Evolutionary conservation across 2,329 filamentous ascomycete species (phyloP), one percentile per base, ranked within the genome.

Genomic region (Hymenoscyphus scutula): DNA sequence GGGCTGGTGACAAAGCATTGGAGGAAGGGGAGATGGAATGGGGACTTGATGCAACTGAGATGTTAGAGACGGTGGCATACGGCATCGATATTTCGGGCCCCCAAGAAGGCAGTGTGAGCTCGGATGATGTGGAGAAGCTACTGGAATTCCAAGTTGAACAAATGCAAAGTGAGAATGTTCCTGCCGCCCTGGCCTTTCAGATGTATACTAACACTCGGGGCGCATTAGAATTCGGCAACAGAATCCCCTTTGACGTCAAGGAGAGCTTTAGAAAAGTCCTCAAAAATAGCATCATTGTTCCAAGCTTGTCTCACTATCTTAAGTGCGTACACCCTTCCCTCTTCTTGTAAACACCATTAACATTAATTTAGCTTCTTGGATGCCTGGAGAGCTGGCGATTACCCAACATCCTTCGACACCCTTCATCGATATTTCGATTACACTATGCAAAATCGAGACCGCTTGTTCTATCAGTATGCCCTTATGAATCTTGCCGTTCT

Each of bases 341-440:
- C 13, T 11, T 19, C 5, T 11, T 7, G 7, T 25, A 23, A 34
- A 38, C 48, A 27, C 34, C 25, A 25, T 66, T 74, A 45, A 73
- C 55, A 3, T 15, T 15, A 48, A 13, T 64, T 25, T 68, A 91
- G 89, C 69, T 98, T 96, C 72, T 86, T 97, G 15, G 93, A 99
- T 74, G 86, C 92, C 0, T 98, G 93, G 94, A 86, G 89, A 74
- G 88, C 92, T 3, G 94, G 94, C 4, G 92, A 98, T 75, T 96
- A 94, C 71, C 87, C 90, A 13, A 91, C 90, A 0, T 90, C 95
- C 0, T 95, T 97, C 73, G 94, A 99, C 71, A 89, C 89, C 68
- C 81, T 99, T 23, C 93, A 98, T 75, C 88, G 92, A 58, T 99
- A 97, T 75, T 99, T 97, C 71, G 95, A 99, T 75, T 97, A 97